phyloP scores from a whole-genome alignment of 768 basidiomycete species.

The Leucocoprinus sp. region DNA sequence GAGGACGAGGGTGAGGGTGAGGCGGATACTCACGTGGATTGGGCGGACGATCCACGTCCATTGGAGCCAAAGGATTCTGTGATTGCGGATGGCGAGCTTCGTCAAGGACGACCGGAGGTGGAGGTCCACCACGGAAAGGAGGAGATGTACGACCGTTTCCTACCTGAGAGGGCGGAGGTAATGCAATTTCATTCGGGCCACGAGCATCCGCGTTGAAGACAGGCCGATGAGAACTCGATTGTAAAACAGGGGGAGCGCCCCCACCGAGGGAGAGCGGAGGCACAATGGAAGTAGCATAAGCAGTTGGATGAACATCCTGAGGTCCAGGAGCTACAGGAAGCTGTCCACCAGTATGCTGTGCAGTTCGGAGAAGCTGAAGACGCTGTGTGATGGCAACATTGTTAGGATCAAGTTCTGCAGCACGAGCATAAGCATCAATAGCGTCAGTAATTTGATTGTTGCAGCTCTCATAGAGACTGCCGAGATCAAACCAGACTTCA shows the following conservation, averaged over 20 bases:
- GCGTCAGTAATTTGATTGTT: slow-evolving; percentile 99
- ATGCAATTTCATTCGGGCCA: slow-evolving; percentile 47
- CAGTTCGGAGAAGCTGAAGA: slow-evolving; percentile 68
- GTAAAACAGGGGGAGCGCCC: slow-evolving; percentile 60
- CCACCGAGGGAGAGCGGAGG: slow-evolving; percentile 64
- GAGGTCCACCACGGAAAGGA: slow-evolving; percentile 78
- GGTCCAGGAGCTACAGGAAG: slow-evolving; percentile 86
- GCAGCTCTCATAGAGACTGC: slow-evolving; percentile 94
- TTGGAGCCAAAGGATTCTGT: slow-evolving; percentile 70
- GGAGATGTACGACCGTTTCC: slow-evolving; percentile 38
- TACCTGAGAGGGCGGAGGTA: slow-evolving; percentile 54
- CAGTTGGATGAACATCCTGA: slow-evolving; percentile 93
- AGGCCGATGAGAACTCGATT: slow-evolving; percentile 41
- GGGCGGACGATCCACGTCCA: slow-evolving; percentile 61
- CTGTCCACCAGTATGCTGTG: slow-evolving; percentile 65
- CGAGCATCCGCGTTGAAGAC: slow-evolving; percentile 62
- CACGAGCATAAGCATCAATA: slow-evolving; percentile 95
- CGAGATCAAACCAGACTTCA: slow-evolving; percentile 96
- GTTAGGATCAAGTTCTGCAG: slow-evolving; percentile 84
- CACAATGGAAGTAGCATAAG: slow-evolving; percentile 74
- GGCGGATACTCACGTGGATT: slow-evolving; percentile 51
- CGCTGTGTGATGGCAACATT: slow-evolving; percentile 81
- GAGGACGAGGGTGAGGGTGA: slow-evolving; percentile 43
- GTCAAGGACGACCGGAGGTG: slow-evolving; percentile 74
- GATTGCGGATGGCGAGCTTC: slow-evolving; percentile 61